Base-by-base conservation (phyloP, 2,329 filamentous ascomycete species). In the Lachnum nothofagi region DNA sequence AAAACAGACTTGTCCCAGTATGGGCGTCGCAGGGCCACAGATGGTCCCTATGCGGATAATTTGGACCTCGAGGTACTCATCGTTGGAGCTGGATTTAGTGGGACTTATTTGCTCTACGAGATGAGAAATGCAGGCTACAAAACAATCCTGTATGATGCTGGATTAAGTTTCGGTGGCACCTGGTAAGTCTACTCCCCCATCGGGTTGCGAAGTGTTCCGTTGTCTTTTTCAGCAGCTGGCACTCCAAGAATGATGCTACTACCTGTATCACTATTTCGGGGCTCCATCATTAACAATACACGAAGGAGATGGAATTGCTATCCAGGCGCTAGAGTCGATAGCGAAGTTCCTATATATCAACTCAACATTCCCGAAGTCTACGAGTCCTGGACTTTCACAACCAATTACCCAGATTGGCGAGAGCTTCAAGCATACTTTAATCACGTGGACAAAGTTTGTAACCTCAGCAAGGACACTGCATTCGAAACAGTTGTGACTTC, bases 101-200 rank as follows among this genome's bases (percentile, higher is more conserved):
- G 54, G 69, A 50, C 46, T 65, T 73, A 80, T 79, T 60, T 70
- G 71, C 55, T 81, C 79, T 54, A 78, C 77, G 77, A 0, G 72
- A 74, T 0, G 64, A 68, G 46, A 17, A 57, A 53, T 14, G 42
- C 38, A 31, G 53, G 49, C n/a, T 42, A 51, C 34, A 52, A 54
- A n/a, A 50, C 44, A 31, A 29, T 50, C 6, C 29, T 50, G 25
- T 16, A 49, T 27, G 44, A 42, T 42, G 48, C 42, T 29, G 27
- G 35, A 6, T 12, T 27, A 37, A 42, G 12, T 20, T 50, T 3
- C 35, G 48, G 12, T 41, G 48, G 48, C 34, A 25, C 33, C 17
- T 45, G 7, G 14, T 3, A 5, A 19, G 31, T 14, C n/a, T 16
- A 27, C 25, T n/a, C n/a, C n/a, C n/a, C n/a, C n/a, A n/a, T n/a